These are phyloP conservation scores for Tetrahymena elliotti DNA, from an alignment of 73 alveolate genomes.

Conservation along the genomic window DNA sequence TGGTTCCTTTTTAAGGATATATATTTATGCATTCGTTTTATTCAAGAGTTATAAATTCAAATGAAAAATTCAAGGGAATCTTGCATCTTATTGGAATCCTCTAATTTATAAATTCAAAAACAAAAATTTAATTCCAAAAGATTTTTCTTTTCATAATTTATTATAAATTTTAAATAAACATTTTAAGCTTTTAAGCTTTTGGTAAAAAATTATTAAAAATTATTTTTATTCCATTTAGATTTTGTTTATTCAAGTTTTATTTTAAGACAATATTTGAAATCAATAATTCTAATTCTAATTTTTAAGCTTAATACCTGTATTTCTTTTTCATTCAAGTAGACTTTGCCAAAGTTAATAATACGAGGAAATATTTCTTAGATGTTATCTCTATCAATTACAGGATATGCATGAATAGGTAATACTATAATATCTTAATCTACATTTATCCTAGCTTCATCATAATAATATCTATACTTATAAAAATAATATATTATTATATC, in stretches of 20 bases:
- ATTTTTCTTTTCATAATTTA: too few species aligned
- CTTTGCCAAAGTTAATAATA: conserved; percentile 79
- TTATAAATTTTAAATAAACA: too few species aligned
- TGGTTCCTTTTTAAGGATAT: conserved; percentile 67
- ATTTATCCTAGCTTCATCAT: conserved; percentile 86
- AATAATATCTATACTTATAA: conserved; percentile 50
- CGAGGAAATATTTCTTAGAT: conserved; percentile 82
- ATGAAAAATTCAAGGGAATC: conserved; percentile 82
- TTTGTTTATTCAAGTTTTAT: too few species aligned
- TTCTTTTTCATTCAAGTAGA: conserved; percentile 65
- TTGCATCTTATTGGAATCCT: conserved; percentile 72
- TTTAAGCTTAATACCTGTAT: conserved; percentile 18
- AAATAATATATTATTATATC: not conserved
- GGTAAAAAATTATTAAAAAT: too few species aligned
- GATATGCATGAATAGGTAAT: conserved; percentile 94
- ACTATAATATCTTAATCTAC: conserved; percentile 80
- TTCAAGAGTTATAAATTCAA: conserved; percentile 63
- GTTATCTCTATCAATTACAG: conserved; percentile 76
- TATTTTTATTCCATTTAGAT: too few species aligned
- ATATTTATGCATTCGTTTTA: conserved; percentile 72
- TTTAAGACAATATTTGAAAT: too few species aligned
- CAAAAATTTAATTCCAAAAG: not conserved
- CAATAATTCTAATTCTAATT: too few species aligned
- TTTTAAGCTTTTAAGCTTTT: too few species aligned
- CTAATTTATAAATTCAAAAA: not conserved